phyloP scores from a whole-genome alignment of 192 early-diverging fungal genomes.

The Coemansia sp. region DNA sequence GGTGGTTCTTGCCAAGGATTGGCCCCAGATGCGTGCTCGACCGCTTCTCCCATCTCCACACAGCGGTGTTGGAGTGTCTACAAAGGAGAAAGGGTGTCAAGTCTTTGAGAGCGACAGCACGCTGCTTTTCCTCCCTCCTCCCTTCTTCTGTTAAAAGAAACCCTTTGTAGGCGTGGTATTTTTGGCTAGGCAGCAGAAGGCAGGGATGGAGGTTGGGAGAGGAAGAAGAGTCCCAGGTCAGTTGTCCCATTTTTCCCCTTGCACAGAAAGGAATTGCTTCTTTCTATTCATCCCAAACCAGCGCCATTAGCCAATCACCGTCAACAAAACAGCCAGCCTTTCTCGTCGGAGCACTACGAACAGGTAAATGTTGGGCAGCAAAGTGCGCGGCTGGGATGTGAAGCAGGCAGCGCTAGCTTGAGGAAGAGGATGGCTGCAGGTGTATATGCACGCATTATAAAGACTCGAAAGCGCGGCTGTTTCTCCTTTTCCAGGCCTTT shows the following conservation, averaged over 20 bases:
- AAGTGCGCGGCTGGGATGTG: neutral
- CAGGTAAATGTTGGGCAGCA: neutral
- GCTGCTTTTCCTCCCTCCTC: neutral
- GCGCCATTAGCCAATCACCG: neutral
- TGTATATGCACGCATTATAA: constrained; percentile 4
- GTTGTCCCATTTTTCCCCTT: neutral
- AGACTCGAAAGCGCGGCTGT: constrained; percentile 1
- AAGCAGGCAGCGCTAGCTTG: neutral
- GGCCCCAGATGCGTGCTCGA: too few species aligned
- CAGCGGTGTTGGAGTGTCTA: neutral
- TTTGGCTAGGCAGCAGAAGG: neutral
- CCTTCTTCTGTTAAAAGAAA: neutral
- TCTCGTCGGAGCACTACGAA: neutral
- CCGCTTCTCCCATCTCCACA: too few species aligned
- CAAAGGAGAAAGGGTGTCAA: neutral
- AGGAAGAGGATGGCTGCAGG: neutral
- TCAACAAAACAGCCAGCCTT: neutral
- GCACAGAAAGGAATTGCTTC: neutral
- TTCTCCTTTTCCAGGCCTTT: neutral
- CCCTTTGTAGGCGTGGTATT: constrained; percentile 4
- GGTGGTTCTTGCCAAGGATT: too few species aligned
- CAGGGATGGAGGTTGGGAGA: neutral
- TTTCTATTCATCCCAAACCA: neutral
- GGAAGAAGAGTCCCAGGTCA: neutral
- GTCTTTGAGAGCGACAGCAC: neutral